A percentile compares a stretch with the other conserved stretches of the same genome.
Evolutionary conservation across 352 stramenopile genomes (phyloP).

Genomic region (Globisporangium viniferum): DNA sequence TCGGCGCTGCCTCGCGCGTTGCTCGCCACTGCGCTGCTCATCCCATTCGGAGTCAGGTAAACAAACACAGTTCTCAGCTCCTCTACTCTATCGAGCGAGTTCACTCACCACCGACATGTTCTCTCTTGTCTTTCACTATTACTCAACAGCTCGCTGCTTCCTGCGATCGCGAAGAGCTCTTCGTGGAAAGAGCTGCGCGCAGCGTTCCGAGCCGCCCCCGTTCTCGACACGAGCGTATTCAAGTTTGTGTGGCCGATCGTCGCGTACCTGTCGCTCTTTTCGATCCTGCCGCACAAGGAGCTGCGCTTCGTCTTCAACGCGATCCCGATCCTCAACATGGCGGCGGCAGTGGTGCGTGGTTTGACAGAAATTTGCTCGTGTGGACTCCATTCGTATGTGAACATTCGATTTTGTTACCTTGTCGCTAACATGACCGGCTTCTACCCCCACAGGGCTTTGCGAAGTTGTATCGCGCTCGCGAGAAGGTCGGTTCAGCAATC

Average conservation of each 20-base stretch:
- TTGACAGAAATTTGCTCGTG: neutral
- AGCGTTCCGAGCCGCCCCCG: constrained; percentile 32
- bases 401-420: no score
- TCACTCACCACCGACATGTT: neutral
- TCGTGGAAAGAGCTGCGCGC: constrained; percentile 42
- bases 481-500: constrained; percentile 37
- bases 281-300: constrained; percentile 97
- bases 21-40: constrained; percentile 74
- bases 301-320: constrained; percentile 97
- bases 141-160: constrained; percentile 39
- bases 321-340: constrained; percentile 95
- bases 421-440: neutral
- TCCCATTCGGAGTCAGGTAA: constrained; percentile 82
- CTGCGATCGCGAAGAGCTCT: constrained; percentile 30
- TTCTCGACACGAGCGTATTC: constrained; percentile 51
- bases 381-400: neutral
- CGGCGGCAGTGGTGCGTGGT: constrained; percentile 78
- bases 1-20: constrained; percentile 91
- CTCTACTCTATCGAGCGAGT: neutral
- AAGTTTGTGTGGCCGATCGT: constrained; percentile 64
- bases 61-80: neutral
- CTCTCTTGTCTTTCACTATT: neutral
- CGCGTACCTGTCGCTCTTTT: constrained; percentile 94
- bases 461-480: constrained; percentile 62
- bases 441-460: constrained; percentile 38